Percentiles rank a stretch among this genome's conserved stretches.
phyloP scores from a whole-genome alignment of 208 protist species.

The Crithidia fasciculata region DNA sequence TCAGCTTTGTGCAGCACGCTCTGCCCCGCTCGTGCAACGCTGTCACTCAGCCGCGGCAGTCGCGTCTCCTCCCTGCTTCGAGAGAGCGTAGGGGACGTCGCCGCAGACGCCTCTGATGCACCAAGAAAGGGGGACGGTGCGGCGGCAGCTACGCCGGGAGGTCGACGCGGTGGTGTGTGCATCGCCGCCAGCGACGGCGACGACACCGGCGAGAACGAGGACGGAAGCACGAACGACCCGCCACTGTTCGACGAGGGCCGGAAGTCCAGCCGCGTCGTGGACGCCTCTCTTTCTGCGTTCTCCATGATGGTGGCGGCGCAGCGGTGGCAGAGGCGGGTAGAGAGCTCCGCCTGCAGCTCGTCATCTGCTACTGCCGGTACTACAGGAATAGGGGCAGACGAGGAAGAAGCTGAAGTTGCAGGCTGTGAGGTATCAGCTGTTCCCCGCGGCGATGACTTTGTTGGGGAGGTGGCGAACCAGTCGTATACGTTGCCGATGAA shows the following conservation, averaged over 20 bases:
- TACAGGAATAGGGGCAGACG: background rate
- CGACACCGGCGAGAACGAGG: background rate
- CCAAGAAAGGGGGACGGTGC: background rate
- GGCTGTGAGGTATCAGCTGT: background rate
- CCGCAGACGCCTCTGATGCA: background rate
- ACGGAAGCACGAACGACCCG: background rate
- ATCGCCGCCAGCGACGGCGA: background rate
- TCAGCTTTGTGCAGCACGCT: background rate
- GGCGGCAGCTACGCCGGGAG: no score
- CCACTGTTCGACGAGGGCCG: slow-evolving; percentile 9
- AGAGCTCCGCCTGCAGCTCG: slow-evolving; percentile 17
- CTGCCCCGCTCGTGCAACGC: background rate
- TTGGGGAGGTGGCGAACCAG: slow-evolving; percentile 19
- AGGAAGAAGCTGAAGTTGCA: background rate
- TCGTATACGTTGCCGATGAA: slow-evolving; percentile 26
- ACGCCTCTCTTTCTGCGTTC: slow-evolving; percentile 23
- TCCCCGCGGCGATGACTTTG: background rate
- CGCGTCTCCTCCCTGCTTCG: background rate
- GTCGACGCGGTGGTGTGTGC: background rate
- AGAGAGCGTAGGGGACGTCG: background rate
- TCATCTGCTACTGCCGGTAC: background rate
- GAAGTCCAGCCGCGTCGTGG: slow-evolving; percentile 19
- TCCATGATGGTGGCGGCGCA: slow-evolving; percentile 39
- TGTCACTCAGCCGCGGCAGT: background rate
- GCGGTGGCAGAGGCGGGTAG: slow-evolving; percentile 36